A percentile compares a stretch with the other conserved stretches of the same genome.
Conservation (phyloP, 139 green algal species). For the Micractinium sp. region DNA sequence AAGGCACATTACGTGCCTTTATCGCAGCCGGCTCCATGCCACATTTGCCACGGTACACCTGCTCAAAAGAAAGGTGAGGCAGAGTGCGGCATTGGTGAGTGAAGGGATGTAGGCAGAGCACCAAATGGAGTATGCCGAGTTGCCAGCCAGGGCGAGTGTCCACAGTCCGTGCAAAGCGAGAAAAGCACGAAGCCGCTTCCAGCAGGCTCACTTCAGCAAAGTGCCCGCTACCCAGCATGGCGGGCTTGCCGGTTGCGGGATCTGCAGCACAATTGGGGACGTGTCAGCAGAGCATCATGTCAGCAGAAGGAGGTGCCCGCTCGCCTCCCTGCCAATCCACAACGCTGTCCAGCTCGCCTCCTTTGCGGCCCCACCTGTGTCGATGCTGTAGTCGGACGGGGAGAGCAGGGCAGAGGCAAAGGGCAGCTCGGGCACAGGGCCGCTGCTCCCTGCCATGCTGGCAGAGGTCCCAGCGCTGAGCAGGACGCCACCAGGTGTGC, state of each 20-base stretch:
- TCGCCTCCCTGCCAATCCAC: background rate
- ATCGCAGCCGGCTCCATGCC: constrained; percentile 4
- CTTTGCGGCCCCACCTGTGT: background rate
- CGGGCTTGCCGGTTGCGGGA: background rate
- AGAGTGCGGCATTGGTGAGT: background rate
- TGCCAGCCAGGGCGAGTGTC: background rate
- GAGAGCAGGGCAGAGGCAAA: background rate
- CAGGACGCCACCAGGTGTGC: background rate
- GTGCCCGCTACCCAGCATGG: background rate
- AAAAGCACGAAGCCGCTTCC: background rate
- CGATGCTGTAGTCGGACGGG: background rate
- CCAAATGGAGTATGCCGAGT: too few species aligned
- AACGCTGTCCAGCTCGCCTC: background rate
- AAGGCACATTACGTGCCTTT: too few species aligned
- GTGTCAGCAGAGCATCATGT: background rate
- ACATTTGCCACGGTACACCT: background rate
- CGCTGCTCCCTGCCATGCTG: background rate
- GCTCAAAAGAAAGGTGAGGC: too few species aligned
- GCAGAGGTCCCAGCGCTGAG: background rate
- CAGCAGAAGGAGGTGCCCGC: background rate
- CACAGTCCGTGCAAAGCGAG: background rate
- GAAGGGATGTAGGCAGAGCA: too few species aligned
- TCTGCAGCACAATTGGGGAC: background rate
- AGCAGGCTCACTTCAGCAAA: background rate
- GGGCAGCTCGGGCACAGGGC: background rate